A percentile compares a stretch with the other conserved stretches of the same genome.
These are phyloP conservation scores for Leccinum aurantiacum DNA, from an alignment of 768 basidiomycete genomes.

Conservation along the genomic window DNA sequence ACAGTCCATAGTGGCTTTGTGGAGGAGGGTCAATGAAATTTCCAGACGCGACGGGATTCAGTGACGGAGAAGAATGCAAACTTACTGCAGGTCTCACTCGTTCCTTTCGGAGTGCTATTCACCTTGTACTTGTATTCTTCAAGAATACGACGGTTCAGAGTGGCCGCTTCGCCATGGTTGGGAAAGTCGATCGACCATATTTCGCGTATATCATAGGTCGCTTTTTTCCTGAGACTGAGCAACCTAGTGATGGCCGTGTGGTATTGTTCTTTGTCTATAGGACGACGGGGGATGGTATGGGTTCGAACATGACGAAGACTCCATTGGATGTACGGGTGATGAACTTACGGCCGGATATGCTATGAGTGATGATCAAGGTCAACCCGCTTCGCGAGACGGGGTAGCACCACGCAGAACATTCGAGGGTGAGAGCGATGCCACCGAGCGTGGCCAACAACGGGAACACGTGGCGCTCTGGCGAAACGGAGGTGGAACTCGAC, in stretches of 20 bases:
- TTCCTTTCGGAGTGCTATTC: neutral
- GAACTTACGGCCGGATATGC: conserved; percentile 28
- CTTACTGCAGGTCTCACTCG: conserved; percentile 25
- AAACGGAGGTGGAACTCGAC: neutral
- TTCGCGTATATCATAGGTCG: conserved; percentile 27
- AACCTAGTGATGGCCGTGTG: conserved; percentile 21
- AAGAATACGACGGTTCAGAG: conserved; percentile 30
- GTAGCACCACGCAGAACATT: conserved; percentile 28
- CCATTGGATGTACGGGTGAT: neutral
- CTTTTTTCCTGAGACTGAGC: conserved; percentile 12
- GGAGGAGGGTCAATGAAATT: neutral
- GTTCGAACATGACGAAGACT: neutral
- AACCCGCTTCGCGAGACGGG: conserved; percentile 23
- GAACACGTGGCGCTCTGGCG: conserved; percentile 23
- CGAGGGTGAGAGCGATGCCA: conserved; percentile 12
- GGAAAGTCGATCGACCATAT: conserved; percentile 38
- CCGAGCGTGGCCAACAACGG: conserved; percentile 18
- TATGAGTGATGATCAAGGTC: conserved; percentile 31
- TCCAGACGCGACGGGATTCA: neutral
- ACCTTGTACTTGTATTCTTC: conserved; percentile 29
- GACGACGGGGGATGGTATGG: neutral
- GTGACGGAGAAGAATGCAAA: neutral
- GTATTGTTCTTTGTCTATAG: conserved; percentile 31
- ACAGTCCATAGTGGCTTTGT: conserved; percentile 23
- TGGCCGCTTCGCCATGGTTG: conserved; percentile 37